phyloP scores from a whole-genome alignment of 2,329 filamentous ascomycete species.

The Colletotrichum filicis region DNA sequence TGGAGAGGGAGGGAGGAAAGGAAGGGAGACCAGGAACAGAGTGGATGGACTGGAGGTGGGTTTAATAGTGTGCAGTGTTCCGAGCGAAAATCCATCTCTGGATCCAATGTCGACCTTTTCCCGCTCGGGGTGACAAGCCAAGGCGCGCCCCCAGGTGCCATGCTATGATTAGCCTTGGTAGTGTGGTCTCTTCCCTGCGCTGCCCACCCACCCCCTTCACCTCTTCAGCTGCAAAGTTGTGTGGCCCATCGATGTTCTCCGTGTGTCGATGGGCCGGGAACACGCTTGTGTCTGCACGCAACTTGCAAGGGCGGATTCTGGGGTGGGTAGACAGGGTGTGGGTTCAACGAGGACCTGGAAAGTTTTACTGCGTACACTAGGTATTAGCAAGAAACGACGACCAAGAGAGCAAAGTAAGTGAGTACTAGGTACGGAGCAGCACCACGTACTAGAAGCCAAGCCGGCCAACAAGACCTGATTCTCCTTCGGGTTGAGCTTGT shows the following conservation, averaged over 20 bases:
- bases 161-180: slow-evolving; percentile 32
- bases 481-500: neutral
- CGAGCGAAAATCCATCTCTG: slow-evolving; percentile 17
- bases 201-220: slow-evolving; percentile 1
- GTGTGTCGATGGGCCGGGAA: slow-evolving; percentile 20
- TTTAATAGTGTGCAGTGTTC: slow-evolving; percentile 27
- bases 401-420: neutral
- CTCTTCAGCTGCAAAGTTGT: neutral
- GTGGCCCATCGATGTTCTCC: neutral
- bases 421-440: neutral
- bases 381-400: neutral
- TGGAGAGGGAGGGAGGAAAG: slow-evolving; percentile 16
- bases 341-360: slow-evolving; percentile 10
- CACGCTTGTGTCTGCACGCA: slow-evolving; percentile 15
- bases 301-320: slow-evolving; percentile 5
- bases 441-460: slow-evolving; percentile 1
- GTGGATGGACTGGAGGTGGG: slow-evolving; percentile 30
- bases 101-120: slow-evolving; percentile 21
- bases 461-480: neutral
- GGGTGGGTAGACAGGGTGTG: slow-evolving; percentile 13
- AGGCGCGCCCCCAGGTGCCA: slow-evolving; percentile 27
- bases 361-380: neutral
- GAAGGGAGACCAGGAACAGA: neutral
- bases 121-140: slow-evolving; percentile 27
- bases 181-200: slow-evolving; percentile 4